A percentile compares a stretch with the other conserved stretches of the same genome.
Evolutionary conservation across 2,329 filamentous ascomycete species (phyloP).

Genomic region (Aspergillus fumigatiaffinis): DNA sequence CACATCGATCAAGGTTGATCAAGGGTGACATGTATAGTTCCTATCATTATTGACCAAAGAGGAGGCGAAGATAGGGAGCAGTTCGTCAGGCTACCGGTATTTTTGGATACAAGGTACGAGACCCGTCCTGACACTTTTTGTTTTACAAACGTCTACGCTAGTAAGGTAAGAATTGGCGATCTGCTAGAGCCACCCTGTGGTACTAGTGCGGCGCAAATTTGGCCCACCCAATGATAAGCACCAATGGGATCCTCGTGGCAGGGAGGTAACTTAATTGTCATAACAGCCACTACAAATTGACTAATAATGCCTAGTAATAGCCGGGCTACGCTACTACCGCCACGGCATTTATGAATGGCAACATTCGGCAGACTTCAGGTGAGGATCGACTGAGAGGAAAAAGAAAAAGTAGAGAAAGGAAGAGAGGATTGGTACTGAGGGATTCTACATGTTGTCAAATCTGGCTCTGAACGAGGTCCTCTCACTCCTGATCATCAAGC

Average conservation of each 20-base stretch:
- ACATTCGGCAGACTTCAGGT: background rate
- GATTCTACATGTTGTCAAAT: background rate
- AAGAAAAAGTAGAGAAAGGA: background rate
- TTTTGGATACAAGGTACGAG: background rate
- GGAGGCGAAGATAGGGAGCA: background rate
- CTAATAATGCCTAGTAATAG: no score
- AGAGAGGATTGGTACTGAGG: background rate
- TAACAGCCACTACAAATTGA: background rate
- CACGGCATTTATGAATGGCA: background rate
- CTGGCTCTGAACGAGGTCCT: background rate
- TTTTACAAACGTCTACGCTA: background rate
- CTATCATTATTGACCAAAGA: background rate
- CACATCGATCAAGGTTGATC: background rate
- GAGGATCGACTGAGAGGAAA: background rate
- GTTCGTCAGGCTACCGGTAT: background rate
- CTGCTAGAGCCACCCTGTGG: constrained; percentile 8
- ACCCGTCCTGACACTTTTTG: background rate
- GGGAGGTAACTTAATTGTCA: constrained; percentile 7
- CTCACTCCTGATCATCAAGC: background rate
- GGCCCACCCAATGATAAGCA: constrained; percentile 6
- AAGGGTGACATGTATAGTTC: background rate
- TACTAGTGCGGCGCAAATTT: constrained; percentile 7
- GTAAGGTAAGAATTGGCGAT: constrained; percentile 7
- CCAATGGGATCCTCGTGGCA: constrained; percentile 15
- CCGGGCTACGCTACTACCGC: no score